A percentile compares a stretch with the other conserved stretches of the same genome.
phyloP scores from a whole-genome alignment of 1,284 basidiomycete species.

The Rhodotorula sp. region DNA sequence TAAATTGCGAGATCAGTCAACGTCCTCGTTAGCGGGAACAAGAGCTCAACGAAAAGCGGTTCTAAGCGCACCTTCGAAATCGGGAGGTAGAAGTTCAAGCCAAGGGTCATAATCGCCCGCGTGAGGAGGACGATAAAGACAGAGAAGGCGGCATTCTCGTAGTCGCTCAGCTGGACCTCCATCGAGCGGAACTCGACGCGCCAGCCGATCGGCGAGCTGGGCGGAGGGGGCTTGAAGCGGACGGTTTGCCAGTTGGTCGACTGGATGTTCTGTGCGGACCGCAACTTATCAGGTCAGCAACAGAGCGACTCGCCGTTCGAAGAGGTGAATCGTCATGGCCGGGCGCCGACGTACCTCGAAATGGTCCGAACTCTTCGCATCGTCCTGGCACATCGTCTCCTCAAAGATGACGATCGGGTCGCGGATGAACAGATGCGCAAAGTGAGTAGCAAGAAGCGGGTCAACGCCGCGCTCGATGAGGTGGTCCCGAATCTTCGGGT shows the following conservation, averaged over 20 bases:
- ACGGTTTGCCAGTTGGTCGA: conserved; percentile 99
- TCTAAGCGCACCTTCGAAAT: conserved; percentile 74
- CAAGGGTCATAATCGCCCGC: conserved; percentile 84
- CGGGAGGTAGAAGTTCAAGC: conserved; percentile 93
- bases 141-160: conserved; percentile 96
- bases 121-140: conserved; percentile 93
- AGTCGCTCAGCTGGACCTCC: conserved; percentile 99
- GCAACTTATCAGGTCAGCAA: neutral
- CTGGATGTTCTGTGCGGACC: conserved; percentile 74
- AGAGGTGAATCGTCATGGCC: neutral
- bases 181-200: conserved; percentile 97
- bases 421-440: conserved; percentile 95
- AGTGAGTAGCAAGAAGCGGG: conserved; percentile 79
- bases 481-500: conserved; percentile 69
- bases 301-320: neutral
- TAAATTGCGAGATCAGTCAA: too few species aligned
- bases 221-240: conserved; percentile 96
- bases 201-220: conserved; percentile 91
- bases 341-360: conserved; percentile 67
- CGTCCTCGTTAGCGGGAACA: neutral
- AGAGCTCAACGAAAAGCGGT: too few species aligned
- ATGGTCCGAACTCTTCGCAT: conserved; percentile 82
- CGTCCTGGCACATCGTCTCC: conserved; percentile 90
- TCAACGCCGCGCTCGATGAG: conserved; percentile 78
- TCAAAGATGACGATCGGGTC: conserved; percentile 95